Evolutionary conservation across 495 filamentous ascomycete genomes (phyloP), one percentile per base, ranked within the genome.

Genomic region (Penicillium cataractarum): DNA sequence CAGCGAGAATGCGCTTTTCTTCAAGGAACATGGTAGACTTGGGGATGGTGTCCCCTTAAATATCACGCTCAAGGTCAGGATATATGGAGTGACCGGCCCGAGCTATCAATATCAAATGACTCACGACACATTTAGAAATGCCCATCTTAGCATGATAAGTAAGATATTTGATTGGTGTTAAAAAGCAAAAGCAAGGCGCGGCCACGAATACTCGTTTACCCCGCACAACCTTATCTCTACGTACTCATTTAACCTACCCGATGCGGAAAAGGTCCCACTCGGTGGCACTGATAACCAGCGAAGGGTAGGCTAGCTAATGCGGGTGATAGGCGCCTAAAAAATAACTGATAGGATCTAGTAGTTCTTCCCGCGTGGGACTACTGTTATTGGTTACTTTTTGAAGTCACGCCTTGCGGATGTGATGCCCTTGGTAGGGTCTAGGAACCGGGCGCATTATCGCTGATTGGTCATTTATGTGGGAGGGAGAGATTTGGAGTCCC

Each of bases 241-340:
- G 29, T 65, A 31, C 63, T 61, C 63, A 65, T 61, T 61, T 37
- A 58, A 60, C 57, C 54, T 65, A 7, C 63, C 63, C 17, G 19
- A 57, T 61, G 27, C 40, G 52, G 55, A 76, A 70, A 52, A 22
- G 57, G 19, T 21, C 44, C 57, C 3, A 24, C 32, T 31, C 13
- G 31, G 17, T 2, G 26, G 49, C 48, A 26, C 49, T 32, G 49
- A 31, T 32, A 52, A 15, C 15, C n/a, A 55, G 35, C n/a, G 22
- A 19, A 44, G 40, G 22, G 4, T 10, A 21, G 40, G 40, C 17
- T 21, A 22, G 40, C 40, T 22, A 21, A 4, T 44, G 40, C 40
- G 19, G 39, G 39, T 21, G 12, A 8, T 19, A 21, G 40, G 22
- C 40, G n/a, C n/a, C 4, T 21, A 3, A 7, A 22, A 44, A 2